These are phyloP conservation scores for Botrytis elliptica DNA, from an alignment of 2,329 filamentous ascomycete species.

Conservation along the genomic window DNA sequence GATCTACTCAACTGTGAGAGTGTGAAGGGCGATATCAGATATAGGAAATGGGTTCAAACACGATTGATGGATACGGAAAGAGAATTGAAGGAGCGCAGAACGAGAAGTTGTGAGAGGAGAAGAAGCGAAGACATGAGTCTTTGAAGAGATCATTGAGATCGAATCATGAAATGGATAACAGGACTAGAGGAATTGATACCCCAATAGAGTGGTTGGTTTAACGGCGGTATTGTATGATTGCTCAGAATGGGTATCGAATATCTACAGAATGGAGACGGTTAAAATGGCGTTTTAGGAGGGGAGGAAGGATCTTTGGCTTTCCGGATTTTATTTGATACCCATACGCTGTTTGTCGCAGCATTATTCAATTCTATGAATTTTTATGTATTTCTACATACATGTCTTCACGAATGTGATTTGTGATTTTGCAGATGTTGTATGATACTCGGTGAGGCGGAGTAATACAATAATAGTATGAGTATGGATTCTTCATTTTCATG, in stretches of 20 bases:
- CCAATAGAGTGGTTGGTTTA: not conserved
- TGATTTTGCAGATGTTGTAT: not conserved
- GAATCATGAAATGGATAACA: not conserved
- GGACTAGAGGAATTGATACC: not conserved
- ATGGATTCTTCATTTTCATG: not conserved
- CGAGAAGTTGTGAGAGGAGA: constrained; percentile 31
- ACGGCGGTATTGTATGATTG: not conserved
- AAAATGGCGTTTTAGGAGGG: constrained; percentile 6
- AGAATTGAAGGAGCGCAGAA: constrained; percentile 41
- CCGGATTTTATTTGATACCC: constrained; percentile 21
- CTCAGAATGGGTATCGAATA: constrained; percentile 6
- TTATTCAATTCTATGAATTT: constrained; percentile 9
- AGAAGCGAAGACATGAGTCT: constrained; percentile 25
- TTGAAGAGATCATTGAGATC: constrained; percentile 1
- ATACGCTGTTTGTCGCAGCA: constrained; percentile 1
- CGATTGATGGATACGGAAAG: constrained; percentile 54
- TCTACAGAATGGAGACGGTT: not conserved
- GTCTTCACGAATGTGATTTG: not conserved
- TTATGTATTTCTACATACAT: not conserved
- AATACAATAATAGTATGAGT: no score
- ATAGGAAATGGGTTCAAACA: constrained; percentile 51
- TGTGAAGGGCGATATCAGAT: constrained; percentile 47
- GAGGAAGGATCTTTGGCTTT: not conserved
- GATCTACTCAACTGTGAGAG: constrained; percentile 53
- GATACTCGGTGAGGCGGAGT: not conserved